phyloP scores from a whole-genome alignment of 164 flowering plant genomes.

The Tinospora cordifolia region DNA sequence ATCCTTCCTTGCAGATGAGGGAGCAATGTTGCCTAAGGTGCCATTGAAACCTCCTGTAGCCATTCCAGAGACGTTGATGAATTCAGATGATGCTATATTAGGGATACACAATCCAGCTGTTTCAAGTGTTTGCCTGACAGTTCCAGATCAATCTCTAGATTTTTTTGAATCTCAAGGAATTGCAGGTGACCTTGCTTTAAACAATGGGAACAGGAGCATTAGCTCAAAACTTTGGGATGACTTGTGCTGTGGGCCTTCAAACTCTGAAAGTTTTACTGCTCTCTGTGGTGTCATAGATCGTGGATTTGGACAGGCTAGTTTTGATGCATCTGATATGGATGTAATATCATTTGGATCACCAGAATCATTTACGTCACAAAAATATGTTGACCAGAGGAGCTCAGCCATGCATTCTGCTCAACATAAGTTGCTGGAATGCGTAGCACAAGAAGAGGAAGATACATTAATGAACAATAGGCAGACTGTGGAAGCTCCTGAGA shows the following conservation, averaged over 20 bases:
- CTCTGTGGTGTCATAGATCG: slow-evolving; percentile 11
- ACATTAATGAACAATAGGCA: slow-evolving; percentile 13
- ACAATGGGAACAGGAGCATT: slow-evolving; percentile 16
- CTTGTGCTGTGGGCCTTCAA: slow-evolving; percentile 22
- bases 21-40: slow-evolving; percentile 68
- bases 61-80: slow-evolving; percentile 28
- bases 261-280: slow-evolving; percentile 11
- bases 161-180: slow-evolving; percentile 1
- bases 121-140: slow-evolving; percentile 15
- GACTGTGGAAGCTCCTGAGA: slow-evolving; percentile 20
- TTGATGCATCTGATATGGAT: slow-evolving; percentile 26
- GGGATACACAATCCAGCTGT: slow-evolving; percentile 18
- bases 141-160: slow-evolving; percentile 12
- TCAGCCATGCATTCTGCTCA: slow-evolving; percentile 12
- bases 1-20: slow-evolving; percentile 96
- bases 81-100: slow-evolving; percentile 30
- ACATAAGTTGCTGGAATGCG: slow-evolving; percentile 22
- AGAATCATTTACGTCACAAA: background rate
- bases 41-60: slow-evolving; percentile 29
- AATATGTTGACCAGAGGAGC: slow-evolving; percentile 8
- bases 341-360: slow-evolving; percentile 15
- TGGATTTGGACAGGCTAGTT: slow-evolving; percentile 15
- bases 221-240: slow-evolving; percentile 26
- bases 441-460: slow-evolving; percentile 22
- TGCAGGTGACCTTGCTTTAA: slow-evolving; percentile 8